Percentiles rank a stretch among this genome's conserved stretches.
phyloP scores from a whole-genome alignment of 176 grass and related monocot species.

The Themeda triandra region DNA sequence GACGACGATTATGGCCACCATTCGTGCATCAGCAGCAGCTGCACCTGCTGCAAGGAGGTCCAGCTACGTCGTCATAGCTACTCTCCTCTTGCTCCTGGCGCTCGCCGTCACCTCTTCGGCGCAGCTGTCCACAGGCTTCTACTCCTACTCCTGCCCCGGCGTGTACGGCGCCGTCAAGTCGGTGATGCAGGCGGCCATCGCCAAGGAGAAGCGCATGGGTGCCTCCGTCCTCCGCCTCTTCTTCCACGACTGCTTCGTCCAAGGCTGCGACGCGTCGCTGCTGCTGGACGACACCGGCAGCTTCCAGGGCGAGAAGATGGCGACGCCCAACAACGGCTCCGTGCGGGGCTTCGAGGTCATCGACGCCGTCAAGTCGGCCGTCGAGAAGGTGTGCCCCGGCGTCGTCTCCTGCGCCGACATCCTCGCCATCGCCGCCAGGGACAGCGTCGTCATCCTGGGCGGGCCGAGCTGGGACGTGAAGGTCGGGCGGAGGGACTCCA shows the following conservation, averaged over 20 bases:
- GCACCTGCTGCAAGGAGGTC: too few relatives aligned
- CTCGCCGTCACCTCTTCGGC: conserved; percentile 21
- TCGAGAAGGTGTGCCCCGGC: conserved; percentile 59
- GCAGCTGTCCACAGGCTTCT: conserved; percentile 48
- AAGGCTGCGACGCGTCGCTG: neutral
- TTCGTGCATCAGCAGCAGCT: neutral
- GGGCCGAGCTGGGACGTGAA: conserved; percentile 62
- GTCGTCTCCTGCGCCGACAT: conserved; percentile 96
- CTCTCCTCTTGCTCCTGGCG: neutral
- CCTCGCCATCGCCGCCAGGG: conserved; percentile 59
- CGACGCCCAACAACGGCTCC: too few relatives aligned
- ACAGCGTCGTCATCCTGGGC: conserved; percentile 47
- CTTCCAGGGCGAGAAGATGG: too few relatives aligned
- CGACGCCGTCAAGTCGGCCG: neutral
- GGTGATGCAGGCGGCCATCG: conserved; percentile 42
- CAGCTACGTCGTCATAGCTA: neutral
- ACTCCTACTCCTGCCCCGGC: conserved; percentile 59
- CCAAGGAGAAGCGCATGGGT: conserved; percentile 60
- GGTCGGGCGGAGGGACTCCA: conserved; percentile 57
- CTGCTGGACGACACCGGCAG: too few relatives aligned
- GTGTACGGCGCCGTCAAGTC: conserved; percentile 41
- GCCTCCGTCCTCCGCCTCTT: conserved; percentile 84
- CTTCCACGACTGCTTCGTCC: conserved; percentile 88
- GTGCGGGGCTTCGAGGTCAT: too few relatives aligned
- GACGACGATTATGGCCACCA: neutral